Evolutionary conservation across 805 yeast species (phyloP).

Genomic region (Ogataea henricii): DNA sequence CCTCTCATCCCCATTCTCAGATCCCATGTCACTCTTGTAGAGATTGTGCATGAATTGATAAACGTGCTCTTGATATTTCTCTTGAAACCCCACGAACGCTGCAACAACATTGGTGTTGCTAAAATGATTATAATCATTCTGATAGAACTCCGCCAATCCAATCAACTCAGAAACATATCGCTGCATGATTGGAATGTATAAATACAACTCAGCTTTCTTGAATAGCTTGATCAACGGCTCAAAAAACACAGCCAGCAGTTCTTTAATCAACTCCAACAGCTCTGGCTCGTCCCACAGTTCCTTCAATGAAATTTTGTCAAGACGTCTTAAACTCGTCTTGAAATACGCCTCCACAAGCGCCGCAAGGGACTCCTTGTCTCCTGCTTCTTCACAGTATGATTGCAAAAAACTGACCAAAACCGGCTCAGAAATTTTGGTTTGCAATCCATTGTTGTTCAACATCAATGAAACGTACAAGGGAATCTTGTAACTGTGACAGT

Average conservation of each 20-base stretch:
- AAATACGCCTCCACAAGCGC: slow-evolving; percentile 61
- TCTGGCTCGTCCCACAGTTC: slow-evolving; percentile 86
- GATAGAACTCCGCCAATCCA: slow-evolving; percentile 50
- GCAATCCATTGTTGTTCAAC: slow-evolving; percentile 27
- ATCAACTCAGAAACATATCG: slow-evolving; percentile 69
- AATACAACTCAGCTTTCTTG: slow-evolving; percentile 63
- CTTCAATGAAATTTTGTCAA: slow-evolving; percentile 74
- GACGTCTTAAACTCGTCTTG: slow-evolving; percentile 62
- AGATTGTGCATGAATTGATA: slow-evolving; percentile 79
- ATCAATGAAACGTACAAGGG: slow-evolving; percentile 29
- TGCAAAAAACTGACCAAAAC: slow-evolving; percentile 25
- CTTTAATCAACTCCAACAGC: slow-evolving; percentile 71
- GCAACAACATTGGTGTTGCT: slow-evolving; percentile 60
- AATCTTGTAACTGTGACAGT: slow-evolving; percentile 28
- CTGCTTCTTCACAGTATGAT: neutral
- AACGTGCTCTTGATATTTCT: slow-evolving; percentile 69
- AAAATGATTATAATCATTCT: slow-evolving; percentile 44
- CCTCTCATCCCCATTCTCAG: slow-evolving; percentile 23
- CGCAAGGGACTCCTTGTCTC: slow-evolving; percentile 43
- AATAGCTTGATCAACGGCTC: slow-evolving; percentile 73
- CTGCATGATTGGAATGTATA: slow-evolving; percentile 64
- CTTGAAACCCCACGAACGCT: slow-evolving; percentile 62
- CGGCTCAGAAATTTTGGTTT: slow-evolving; percentile 15
- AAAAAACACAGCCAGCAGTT: slow-evolving; percentile 69
- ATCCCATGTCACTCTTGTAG: slow-evolving; percentile 71